phyloP scores from a whole-genome alignment of 805 yeast genomes.

The Ogataea degrootiae region DNA sequence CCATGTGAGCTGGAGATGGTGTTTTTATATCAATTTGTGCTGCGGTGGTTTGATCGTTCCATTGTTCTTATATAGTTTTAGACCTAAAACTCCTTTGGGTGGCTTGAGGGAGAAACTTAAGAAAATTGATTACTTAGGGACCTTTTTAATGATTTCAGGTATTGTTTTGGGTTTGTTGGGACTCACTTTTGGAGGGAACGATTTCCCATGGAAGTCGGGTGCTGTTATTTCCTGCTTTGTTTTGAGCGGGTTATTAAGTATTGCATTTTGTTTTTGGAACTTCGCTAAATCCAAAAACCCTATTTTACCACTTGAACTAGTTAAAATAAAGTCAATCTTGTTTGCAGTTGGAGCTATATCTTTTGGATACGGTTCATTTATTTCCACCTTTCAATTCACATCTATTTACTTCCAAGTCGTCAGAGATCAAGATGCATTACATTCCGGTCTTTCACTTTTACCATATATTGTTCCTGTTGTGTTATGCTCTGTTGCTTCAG shows the following conservation, averaged over 20 bases:
- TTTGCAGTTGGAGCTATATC: slow-evolving; percentile 35
- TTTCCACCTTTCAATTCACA: slow-evolving; percentile 33
- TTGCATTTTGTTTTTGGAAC: slow-evolving; percentile 36
- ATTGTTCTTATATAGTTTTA: slow-evolving; percentile 36
- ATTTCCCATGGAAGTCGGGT: slow-evolving; percentile 50
- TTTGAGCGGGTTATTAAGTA: slow-evolving; percentile 37
- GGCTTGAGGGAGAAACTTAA: slow-evolving; percentile 33
- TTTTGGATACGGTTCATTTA: slow-evolving; percentile 36
- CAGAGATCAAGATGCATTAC: slow-evolving; percentile 35
- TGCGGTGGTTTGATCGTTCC: slow-evolving; percentile 48
- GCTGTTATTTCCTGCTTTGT: slow-evolving; percentile 45
- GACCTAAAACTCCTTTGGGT: slow-evolving; percentile 44
- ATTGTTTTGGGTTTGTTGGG: slow-evolving; percentile 46
- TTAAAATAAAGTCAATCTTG: slow-evolving; percentile 29
- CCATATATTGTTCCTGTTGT: slow-evolving; percentile 40
- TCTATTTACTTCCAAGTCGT: slow-evolving; percentile 49
- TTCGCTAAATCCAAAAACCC: slow-evolving; percentile 41
- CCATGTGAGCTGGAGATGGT: slow-evolving; percentile 65
- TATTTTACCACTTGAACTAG: slow-evolving; percentile 39
- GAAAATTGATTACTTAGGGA: slow-evolving; percentile 47
- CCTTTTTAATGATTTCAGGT: slow-evolving; percentile 37
- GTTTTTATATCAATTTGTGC: slow-evolving; percentile 65
- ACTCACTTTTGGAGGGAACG: slow-evolving; percentile 50
- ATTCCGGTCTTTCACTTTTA: slow-evolving; percentile 41
- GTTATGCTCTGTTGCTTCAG: slow-evolving; percentile 34